These are phyloP conservation scores for Geotrichum ghanense DNA, from an alignment of 805 yeast genomes.

Conservation along the genomic window DNA sequence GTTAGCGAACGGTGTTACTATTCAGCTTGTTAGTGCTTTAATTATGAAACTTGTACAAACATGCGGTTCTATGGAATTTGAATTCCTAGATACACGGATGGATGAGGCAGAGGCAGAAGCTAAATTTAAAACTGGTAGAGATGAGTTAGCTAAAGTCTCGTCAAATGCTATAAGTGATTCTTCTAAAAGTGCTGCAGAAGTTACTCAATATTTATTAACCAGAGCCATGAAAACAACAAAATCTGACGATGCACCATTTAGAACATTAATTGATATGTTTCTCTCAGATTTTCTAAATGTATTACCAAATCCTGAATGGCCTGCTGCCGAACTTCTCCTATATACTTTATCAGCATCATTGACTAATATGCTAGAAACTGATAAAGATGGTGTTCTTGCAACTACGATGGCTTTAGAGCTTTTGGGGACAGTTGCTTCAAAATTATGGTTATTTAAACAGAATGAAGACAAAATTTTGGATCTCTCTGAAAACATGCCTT, in stretches of 20 bases:
- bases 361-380: constrained; percentile 17
- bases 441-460: constrained; percentile 30
- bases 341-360: constrained; percentile 34
- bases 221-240: constrained; percentile 15
- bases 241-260: constrained; percentile 13
- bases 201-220: constrained; percentile 15
- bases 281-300: constrained; percentile 45
- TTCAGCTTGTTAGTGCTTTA: constrained; percentile 39
- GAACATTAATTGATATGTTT: constrained; percentile 35
- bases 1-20: constrained; percentile 33
- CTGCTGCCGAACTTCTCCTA: constrained; percentile 44
- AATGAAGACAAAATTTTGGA: constrained; percentile 6
- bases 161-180: constrained; percentile 10
- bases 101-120: constrained; percentile 4
- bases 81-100: constrained; percentile 10
- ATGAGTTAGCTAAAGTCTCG: constrained; percentile 7
- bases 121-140: constrained; percentile 2
- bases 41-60: constrained; percentile 35
- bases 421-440: constrained; percentile 49
- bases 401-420: constrained; percentile 41
- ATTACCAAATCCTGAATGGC: constrained; percentile 47
- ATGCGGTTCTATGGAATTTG: constrained; percentile 20
- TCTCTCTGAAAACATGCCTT: constrained; percentile 6
- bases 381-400: constrained; percentile 4
- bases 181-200: constrained; percentile 10